These are phyloP conservation scores for Sanghuangporus weigelae DNA, from an alignment of 1,284 basidiomycete genomes.

Conservation along the genomic window DNA sequence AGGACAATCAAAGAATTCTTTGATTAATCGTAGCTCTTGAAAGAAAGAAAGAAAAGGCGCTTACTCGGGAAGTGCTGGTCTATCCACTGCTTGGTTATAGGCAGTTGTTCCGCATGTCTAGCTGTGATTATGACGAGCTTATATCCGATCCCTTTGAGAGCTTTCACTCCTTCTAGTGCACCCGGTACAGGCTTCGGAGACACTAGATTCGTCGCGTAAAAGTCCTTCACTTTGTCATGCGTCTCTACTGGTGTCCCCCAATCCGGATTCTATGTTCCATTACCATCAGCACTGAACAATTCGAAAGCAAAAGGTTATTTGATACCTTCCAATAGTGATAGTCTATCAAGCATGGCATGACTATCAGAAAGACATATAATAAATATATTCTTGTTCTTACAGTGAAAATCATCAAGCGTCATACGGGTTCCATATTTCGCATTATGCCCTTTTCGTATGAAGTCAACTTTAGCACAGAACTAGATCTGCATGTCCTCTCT, in stretches of 20 bases:
- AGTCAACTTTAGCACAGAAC: not conserved
- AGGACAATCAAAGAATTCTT: not conserved
- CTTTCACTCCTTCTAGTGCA: constrained; percentile 54
- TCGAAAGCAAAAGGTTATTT: not conserved
- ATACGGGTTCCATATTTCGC: constrained; percentile 50
- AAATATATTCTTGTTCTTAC: constrained; percentile 32
- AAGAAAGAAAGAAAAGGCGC: constrained; percentile 6
- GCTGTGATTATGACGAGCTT: constrained; percentile 73
- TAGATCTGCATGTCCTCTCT: not conserved
- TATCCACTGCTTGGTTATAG: constrained; percentile 64
- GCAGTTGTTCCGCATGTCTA: constrained; percentile 50
- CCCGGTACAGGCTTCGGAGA: constrained; percentile 54
- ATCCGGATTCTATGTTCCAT: constrained; percentile 45
- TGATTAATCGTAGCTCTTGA: not conserved
- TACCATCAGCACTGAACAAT: not conserved
- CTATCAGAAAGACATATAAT: not conserved
- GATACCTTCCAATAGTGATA: constrained; percentile 66
- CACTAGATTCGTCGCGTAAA: constrained; percentile 52
- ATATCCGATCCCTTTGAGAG: constrained; percentile 60
- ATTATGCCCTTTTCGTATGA: constrained; percentile 60
- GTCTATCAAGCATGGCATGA: constrained; percentile 29
- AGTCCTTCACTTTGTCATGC: constrained; percentile 53
- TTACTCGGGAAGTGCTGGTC: constrained; percentile 58
- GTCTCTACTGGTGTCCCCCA: constrained; percentile 70
- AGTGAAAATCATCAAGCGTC: constrained; percentile 57